Percentiles rank a stretch among this genome's conserved stretches.
phyloP scores from a whole-genome alignment of 352 stramenopile species.

The Phytophthora citricola region DNA sequence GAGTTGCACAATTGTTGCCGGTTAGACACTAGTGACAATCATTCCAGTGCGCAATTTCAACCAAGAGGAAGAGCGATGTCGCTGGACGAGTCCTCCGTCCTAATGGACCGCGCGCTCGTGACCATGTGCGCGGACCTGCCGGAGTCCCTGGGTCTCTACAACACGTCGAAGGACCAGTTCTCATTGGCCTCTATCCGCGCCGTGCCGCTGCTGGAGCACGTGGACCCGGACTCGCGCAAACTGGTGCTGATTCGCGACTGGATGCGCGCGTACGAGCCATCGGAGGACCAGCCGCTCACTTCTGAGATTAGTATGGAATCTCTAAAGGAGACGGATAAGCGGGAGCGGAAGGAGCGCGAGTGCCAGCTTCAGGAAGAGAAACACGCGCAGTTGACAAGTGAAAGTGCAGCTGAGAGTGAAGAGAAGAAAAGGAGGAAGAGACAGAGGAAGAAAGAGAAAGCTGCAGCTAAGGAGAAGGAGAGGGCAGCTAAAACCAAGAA shows the following conservation, averaged over 20 bases:
- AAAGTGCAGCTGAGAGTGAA: slow-evolving; percentile 25
- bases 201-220: slow-evolving; percentile 60
- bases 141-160: slow-evolving; percentile 81
- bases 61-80: slow-evolving; percentile 44
- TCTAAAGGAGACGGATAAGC: slow-evolving; percentile 49
- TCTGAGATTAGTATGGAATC: slow-evolving; percentile 67
- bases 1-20: too few species aligned
- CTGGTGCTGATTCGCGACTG: slow-evolving; percentile 72
- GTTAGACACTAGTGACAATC: too few species aligned
- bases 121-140: slow-evolving; percentile 79
- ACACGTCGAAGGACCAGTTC: slow-evolving; percentile 76
- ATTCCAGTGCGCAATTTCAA: too few species aligned
- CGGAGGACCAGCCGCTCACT: slow-evolving; percentile 58
- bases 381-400: slow-evolving; percentile 43
- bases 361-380: slow-evolving; percentile 51
- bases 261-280: slow-evolving; percentile 70
- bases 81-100: slow-evolving; percentile 69
- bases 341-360: slow-evolving; percentile 58
- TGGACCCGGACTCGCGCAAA: slow-evolving; percentile 67
- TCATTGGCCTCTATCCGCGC: slow-evolving; percentile 61
- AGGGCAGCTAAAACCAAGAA: slow-evolving; percentile 2
- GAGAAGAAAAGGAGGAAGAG: slow-evolving; percentile 35
- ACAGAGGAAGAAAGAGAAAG: slow-evolving; percentile 34
- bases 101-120: slow-evolving; percentile 81
- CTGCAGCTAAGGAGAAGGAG: slow-evolving; percentile 19